These are phyloP conservation scores for Mycena alexandri DNA, from an alignment of 768 basidiomycete genomes.

Conservation along the genomic window DNA sequence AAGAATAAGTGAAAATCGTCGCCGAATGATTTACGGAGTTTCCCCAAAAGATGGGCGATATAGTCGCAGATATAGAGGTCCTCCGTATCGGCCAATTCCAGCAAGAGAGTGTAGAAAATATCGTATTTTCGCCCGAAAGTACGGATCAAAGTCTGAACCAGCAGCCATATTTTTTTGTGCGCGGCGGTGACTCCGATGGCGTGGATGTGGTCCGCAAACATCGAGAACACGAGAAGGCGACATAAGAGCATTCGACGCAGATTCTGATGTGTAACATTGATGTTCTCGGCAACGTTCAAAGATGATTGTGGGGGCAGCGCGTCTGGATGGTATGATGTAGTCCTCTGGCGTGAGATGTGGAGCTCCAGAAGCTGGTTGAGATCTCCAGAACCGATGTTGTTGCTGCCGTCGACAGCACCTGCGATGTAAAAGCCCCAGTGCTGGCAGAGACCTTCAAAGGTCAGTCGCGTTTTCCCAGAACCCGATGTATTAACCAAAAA, in stretches of 20 bases:
- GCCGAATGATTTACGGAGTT: background rate
- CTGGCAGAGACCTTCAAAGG: slow-evolving; percentile 17
- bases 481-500: slow-evolving; percentile 5
- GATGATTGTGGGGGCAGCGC: background rate
- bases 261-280: background rate
- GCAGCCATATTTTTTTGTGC: slow-evolving; percentile 10
- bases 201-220: background rate
- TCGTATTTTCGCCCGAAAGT: background rate
- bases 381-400: background rate
- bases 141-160: background rate
- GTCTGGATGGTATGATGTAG: too few relatives aligned
- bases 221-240: slow-evolving; percentile 5
- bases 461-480: background rate
- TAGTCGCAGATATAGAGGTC: background rate
- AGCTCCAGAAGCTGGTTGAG: background rate
- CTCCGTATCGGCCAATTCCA: background rate
- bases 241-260: background rate
- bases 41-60: background rate
- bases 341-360: background rate
- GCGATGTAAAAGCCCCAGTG: slow-evolving; percentile 20
- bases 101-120: background rate
- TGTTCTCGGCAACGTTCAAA: background rate
- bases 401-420: background rate
- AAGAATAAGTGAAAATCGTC: slow-evolving; percentile 11
- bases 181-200: background rate